Evolutionary conservation across 371 early-diverging fungal species (phyloP).

Genomic region (Mortierella sp.): DNA sequence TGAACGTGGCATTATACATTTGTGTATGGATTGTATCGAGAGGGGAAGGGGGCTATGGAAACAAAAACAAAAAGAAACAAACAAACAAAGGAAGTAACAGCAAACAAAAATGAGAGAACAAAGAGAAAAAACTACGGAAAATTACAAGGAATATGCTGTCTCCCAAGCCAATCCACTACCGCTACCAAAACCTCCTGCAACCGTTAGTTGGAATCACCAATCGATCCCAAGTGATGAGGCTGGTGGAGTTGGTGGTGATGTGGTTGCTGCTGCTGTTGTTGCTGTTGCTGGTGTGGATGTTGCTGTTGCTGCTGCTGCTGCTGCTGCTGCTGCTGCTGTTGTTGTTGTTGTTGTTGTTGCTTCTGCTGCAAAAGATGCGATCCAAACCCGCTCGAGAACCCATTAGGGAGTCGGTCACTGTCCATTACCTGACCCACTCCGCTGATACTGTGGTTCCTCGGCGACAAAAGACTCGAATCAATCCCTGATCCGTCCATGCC

Average conservation of each 20-base stretch:
- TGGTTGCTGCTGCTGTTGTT: background rate
- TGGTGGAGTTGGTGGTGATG: background rate
- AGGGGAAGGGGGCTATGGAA: background rate
- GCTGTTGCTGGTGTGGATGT: background rate
- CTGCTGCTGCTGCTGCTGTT: constrained; percentile 12
- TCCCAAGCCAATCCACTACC: background rate
- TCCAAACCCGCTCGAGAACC: constrained; percentile 26
- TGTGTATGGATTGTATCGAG: background rate
- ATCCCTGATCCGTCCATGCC: constrained; percentile 16
- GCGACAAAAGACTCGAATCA: background rate
- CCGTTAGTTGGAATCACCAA: too few relatives aligned
- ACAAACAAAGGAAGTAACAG: background rate
- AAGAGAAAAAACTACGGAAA: constrained; percentile 6
- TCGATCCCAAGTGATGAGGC: constrained; percentile 27
- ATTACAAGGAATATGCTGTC: constrained; percentile 16
- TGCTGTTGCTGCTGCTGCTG: background rate
- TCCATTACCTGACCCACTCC: constrained; percentile 37
- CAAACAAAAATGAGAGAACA: background rate
- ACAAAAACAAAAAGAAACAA: background rate
- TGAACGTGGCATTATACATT: constrained; percentile 1
- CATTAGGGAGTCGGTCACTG: constrained; percentile 30
- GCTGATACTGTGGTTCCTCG: constrained; percentile 11
- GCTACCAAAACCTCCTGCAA: constrained; percentile 7
- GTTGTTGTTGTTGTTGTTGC: constrained; percentile 39
- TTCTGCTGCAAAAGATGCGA: constrained; percentile 29